Evolutionary conservation across 106 monocot genomes (phyloP).

Genomic region (Dendrobium officinale): DNA sequence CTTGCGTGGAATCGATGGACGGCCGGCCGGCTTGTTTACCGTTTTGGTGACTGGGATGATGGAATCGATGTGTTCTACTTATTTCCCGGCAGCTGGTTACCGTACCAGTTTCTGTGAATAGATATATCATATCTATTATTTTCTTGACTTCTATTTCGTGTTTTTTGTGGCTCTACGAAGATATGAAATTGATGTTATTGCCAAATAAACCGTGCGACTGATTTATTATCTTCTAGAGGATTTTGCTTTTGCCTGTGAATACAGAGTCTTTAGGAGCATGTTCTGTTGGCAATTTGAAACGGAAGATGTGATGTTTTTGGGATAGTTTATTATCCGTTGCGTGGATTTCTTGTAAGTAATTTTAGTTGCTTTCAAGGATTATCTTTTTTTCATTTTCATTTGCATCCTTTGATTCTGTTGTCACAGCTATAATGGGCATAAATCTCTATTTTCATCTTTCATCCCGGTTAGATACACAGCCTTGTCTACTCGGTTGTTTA

Average conservation of each 20-base stretch:
- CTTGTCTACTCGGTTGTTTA: neutral
- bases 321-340: neutral
- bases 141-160: neutral
- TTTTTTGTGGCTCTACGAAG: neutral
- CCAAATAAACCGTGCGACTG: neutral
- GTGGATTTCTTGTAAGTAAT: neutral
- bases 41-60: neutral
- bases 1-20: neutral
- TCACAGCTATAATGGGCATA: neutral
- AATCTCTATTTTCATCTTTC: neutral
- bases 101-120: neutral
- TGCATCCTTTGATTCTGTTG: neutral
- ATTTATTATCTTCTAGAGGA: neutral
- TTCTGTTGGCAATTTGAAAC: neutral
- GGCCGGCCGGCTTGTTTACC: neutral
- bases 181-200: neutral
- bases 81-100: neutral
- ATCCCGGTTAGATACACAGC: neutral
- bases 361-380: neutral
- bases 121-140: neutral
- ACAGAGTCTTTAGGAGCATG: neutral
- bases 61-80: too few species aligned
- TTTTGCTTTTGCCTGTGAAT: neutral
- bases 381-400: neutral
- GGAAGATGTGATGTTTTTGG: neutral